These are phyloP conservation scores for Lipomyces sp. DNA, from an alignment of 805 yeast species.

Conservation along the genomic window DNA sequence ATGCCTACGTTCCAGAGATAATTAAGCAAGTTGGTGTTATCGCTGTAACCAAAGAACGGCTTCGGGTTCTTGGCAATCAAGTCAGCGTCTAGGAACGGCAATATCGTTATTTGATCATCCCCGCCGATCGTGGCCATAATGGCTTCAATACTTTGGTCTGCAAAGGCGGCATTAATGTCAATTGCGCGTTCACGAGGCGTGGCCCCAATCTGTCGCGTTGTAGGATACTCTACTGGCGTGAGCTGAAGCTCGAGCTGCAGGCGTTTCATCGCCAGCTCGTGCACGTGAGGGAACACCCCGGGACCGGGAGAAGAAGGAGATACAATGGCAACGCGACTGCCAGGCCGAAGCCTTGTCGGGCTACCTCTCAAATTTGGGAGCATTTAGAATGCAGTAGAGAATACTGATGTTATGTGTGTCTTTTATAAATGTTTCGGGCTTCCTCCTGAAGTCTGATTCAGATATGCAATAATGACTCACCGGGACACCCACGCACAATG, in stretches of 20 bases:
- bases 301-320: conserved; percentile 5
- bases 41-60: conserved; percentile 8
- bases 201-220: conserved; percentile 7
- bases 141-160: conserved; percentile 5
- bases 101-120: conserved; percentile 5
- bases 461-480: too few relatives aligned
- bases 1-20: conserved; percentile 9
- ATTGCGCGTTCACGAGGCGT: conserved; percentile 8
- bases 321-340: conserved; percentile 8
- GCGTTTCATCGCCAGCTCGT: conserved; percentile 1
- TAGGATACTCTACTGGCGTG: background rate
- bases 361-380: background rate
- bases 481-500: too few relatives aligned
- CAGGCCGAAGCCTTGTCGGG: conserved; percentile 4
- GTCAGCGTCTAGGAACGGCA: conserved; percentile 4
- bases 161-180: conserved; percentile 6
- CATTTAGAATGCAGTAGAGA: background rate
- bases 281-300: conserved; percentile 1
- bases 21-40: conserved; percentile 7
- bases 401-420: background rate
- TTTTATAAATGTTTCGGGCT: too few relatives aligned
- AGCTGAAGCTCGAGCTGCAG: background rate
- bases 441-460: too few relatives aligned
- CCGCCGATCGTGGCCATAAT: conserved; percentile 8
- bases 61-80: conserved; percentile 3